phyloP scores from a whole-genome alignment of 345 rosid species.

The Psidium guajava region DNA sequence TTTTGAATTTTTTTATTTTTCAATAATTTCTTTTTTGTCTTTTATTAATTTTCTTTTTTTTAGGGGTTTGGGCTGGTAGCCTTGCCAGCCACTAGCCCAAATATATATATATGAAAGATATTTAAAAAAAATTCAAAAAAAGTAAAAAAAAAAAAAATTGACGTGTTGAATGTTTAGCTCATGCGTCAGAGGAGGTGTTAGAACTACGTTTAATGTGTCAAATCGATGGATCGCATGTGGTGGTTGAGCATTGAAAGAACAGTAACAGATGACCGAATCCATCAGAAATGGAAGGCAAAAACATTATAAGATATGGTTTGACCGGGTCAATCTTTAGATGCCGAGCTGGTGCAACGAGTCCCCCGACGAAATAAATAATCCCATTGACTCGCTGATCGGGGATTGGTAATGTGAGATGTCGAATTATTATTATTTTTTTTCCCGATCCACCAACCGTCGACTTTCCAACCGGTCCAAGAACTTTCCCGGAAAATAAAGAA shows the following conservation, averaged over 20 bases:
- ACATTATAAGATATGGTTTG: not conserved
- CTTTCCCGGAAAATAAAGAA: not conserved
- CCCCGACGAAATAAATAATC: not conserved
- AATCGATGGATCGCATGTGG: not conserved
- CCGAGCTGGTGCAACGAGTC: not conserved
- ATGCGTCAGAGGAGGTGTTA: too few relatives aligned
- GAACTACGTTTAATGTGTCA: not conserved
- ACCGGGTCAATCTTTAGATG: not conserved
- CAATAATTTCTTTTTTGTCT: too few relatives aligned
- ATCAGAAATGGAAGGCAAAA: not conserved
- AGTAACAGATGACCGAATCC: not conserved
- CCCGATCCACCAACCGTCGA: not conserved
- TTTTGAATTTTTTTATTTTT: too few relatives aligned
- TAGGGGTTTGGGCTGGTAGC: too few relatives aligned
- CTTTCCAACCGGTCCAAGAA: not conserved
- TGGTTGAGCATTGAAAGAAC: not conserved
- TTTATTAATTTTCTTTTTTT: too few relatives aligned
- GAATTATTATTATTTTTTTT: not conserved
- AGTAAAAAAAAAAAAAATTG: too few relatives aligned
- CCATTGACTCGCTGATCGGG: not conserved
- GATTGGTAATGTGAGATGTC: not conserved
- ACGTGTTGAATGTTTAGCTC: too few relatives aligned
- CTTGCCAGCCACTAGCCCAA: too few relatives aligned
- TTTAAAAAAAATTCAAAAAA: too few relatives aligned
- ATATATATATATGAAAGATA: too few relatives aligned